A percentile compares a stretch with the other conserved stretches of the same genome.
These are phyloP conservation scores for Mycena leptocephala DNA, from an alignment of 768 basidiomycete genomes.

Conservation along the genomic window DNA sequence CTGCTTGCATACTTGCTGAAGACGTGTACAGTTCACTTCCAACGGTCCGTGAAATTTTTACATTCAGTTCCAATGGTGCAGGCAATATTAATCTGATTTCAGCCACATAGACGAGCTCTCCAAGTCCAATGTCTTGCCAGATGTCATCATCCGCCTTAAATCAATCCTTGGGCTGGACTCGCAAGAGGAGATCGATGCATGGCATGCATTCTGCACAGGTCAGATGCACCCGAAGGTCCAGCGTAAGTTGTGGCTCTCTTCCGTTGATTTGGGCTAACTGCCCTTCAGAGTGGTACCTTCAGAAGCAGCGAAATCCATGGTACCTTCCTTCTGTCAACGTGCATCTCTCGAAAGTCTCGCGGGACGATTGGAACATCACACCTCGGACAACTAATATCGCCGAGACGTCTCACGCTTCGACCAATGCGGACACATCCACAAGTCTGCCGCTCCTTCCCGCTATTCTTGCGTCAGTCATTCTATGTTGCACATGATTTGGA, in stretches of 20 bases:
- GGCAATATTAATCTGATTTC: not conserved
- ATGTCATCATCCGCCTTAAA: slow-evolving; percentile 31
- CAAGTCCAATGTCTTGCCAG: slow-evolving; percentile 2
- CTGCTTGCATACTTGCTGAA: not conserved
- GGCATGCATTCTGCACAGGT: no score
- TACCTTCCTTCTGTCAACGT: no score
- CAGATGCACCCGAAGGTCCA: not conserved
- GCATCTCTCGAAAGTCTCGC: slow-evolving; percentile 33
- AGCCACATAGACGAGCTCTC: slow-evolving; percentile 41
- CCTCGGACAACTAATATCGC: no score
- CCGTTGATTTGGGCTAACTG: no score
- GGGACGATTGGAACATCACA: slow-evolving; percentile 30
- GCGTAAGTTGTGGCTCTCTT: no score
- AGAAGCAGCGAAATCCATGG: no score
- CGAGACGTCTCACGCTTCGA: no score
- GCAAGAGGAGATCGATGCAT: slow-evolving; percentile 30
- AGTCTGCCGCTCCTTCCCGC: no score
- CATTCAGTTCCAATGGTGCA: not conserved
- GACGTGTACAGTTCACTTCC: slow-evolving; percentile 2
- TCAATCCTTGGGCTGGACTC: slow-evolving; percentile 22
- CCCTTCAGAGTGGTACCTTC: no score
- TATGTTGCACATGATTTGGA: not conserved
- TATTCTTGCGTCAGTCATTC: not conserved
- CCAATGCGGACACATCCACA: no score
- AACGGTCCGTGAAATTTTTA: not conserved